Base-by-base conservation (phyloP, 2,329 filamentous ascomycete genomes). In the Colletotrichum tanaceti region DNA sequence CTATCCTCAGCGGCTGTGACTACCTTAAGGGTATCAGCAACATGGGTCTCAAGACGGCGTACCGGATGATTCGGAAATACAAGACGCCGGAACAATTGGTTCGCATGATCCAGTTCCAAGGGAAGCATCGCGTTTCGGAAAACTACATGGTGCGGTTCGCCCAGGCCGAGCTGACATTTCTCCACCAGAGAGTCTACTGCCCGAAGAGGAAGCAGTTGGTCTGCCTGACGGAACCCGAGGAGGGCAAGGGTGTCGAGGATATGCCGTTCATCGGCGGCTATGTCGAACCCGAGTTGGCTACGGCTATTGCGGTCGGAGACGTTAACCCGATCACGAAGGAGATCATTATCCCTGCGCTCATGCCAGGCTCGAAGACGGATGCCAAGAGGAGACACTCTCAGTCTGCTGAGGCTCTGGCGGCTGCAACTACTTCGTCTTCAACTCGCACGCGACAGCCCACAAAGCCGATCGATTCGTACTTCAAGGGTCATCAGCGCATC, bases 111-210 rank as follows among this genome's bases (percentile, higher is more conserved):
- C 93, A 94, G 73, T 97, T 98, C 72, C 94, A 98, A 63, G 94
- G 93, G 20, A 94, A 97, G 77, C 91, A 90, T 73, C 87, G 87
- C 61, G 87, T 99, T 11, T 94, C 96, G 0, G 83, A 90, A 46
- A 91, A 92, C 70, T 99, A 98, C 76, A 82, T 96, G 35, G 89
- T 92, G 9, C 85, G 88, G 22, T 99, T 98, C 77, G 87, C 89
- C 70, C 90, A 95, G 76, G 96, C 96, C 0, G 96, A 99, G 78
- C 83, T 93, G 73, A 98, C 96, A 0, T 99, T 99, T 75, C 81
- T 98, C 20, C 92, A 98, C 75, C 96, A 98, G 81, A 92, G 96
- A 80, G 95, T 98, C 3, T 99, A 93, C 78, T 98, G 95, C 77
- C 94, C 95, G 0, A 82, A 85, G 44, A 85, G 86, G 49, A 85